These are phyloP conservation scores for Carallia brachiata DNA, from an alignment of 345 rosid genomes.

Conservation along the genomic window DNA sequence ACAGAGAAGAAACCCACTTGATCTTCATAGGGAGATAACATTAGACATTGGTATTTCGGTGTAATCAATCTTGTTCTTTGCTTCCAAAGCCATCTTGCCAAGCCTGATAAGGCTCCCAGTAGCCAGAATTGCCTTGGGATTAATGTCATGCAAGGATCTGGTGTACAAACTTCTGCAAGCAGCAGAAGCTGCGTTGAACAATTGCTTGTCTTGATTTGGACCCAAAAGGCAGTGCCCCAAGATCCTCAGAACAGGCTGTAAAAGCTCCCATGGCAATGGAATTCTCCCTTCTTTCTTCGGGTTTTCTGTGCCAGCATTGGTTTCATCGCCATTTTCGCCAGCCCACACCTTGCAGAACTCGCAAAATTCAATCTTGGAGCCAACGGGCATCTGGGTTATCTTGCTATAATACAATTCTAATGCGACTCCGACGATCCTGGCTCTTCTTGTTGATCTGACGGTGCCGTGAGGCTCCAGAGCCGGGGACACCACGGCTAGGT, in stretches of 20 bases:
- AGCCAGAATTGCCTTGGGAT: conserved; percentile 68
- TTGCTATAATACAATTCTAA: conserved; percentile 65
- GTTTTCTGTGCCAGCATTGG: background rate
- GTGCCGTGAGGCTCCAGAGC: conserved; percentile 78
- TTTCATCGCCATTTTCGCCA: conserved; percentile 37
- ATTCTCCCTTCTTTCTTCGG: conserved; percentile 37
- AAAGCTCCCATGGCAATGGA: conserved; percentile 69
- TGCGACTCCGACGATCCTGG: conserved; percentile 71
- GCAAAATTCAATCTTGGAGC: conserved; percentile 71
- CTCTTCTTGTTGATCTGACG: conserved; percentile 63
- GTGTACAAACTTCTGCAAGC: conserved; percentile 63
- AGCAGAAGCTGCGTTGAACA: conserved; percentile 39
- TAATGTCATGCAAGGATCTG: conserved; percentile 58
- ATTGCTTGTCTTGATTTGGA: conserved; percentile 27
- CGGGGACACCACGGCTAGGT: conserved; percentile 68
- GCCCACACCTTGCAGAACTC: conserved; percentile 68
- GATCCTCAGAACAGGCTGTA: conserved; percentile 75
- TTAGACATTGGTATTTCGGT: conserved; percentile 46
- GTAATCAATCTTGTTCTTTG: conserved; percentile 42
- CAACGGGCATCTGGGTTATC: conserved; percentile 48
- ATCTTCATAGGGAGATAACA: conserved; percentile 30
- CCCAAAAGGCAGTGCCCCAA: conserved; percentile 74
- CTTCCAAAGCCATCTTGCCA: conserved; percentile 41
- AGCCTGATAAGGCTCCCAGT: conserved; percentile 64
- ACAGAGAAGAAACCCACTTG: background rate